Percentiles rank a stretch among this genome's conserved stretches.
Evolutionary conservation across 2,329 filamentous ascomycete species (phyloP).

Genomic region (Zymoseptoria pseudotritici): DNA sequence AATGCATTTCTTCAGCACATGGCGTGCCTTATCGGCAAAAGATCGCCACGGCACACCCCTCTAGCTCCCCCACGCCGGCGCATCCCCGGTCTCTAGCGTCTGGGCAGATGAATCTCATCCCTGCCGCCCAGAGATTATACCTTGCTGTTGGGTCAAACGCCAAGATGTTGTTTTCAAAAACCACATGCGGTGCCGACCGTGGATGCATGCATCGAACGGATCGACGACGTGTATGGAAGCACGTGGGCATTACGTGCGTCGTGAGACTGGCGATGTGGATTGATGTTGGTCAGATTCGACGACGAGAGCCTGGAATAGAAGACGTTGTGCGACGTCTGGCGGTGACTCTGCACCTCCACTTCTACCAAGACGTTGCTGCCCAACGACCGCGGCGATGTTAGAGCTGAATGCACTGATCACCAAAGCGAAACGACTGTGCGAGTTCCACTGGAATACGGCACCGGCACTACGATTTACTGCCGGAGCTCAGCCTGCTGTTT

Average conservation of each 20-base stretch:
- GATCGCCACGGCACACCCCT: background rate
- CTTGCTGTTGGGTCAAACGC: background rate
- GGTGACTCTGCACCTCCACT: background rate
- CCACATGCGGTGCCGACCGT: background rate
- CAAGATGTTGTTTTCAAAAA: background rate
- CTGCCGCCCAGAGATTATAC: background rate
- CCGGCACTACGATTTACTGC: too few relatives aligned
- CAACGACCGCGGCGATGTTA: too few relatives aligned
- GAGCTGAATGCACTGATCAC: too few relatives aligned
- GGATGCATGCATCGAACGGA: background rate
- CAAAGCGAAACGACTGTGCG: too few relatives aligned
- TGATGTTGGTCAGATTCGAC: background rate
- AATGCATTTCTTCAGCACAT: background rate
- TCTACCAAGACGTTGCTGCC: too few relatives aligned
- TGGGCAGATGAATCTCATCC: background rate
- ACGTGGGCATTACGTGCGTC: background rate
- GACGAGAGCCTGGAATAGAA: background rate
- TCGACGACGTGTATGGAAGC: background rate
- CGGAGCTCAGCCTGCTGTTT: too few relatives aligned
- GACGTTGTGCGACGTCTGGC: background rate
- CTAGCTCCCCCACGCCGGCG: background rate
- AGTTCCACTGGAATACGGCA: too few relatives aligned
- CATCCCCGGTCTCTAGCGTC: background rate
- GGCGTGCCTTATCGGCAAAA: background rate
- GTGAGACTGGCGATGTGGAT: too few relatives aligned